Evolutionary conservation across 2,329 filamentous ascomycete genomes (phyloP), one percentile per base, ranked within the genome.

Genomic region (Tolypocladium endophyticum): DNA sequence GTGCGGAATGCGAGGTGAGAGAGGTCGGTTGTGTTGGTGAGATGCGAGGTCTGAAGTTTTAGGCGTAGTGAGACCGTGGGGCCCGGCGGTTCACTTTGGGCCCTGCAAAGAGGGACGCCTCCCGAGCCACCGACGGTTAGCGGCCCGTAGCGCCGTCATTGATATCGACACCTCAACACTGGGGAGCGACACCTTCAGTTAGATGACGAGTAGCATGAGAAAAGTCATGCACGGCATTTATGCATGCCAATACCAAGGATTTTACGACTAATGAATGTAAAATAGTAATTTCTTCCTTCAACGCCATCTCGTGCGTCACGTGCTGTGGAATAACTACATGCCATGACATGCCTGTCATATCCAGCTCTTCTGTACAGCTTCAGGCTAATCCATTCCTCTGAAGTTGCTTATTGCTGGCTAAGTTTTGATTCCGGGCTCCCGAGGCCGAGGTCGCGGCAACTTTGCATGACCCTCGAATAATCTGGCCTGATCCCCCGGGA

Each of bases 221-320:
- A 30, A n/a, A 12, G 20, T 54, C 50, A 23, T 36, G 30, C 4
- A 6, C 50, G 14, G 9, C 12, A 14, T 35, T 33, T 6, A 33
- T 54, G 50, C 50, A 36, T 54, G 50, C 50, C 23, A 36, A 36
- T 23, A 20, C 28, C 50, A 47, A 18, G 18, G 36, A 25, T 23
- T 39, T 20, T 2, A 39, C n/a, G 35, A 39, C 54, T 28, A 43
- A 56, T n/a, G 38, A 45, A 4, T n/a, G 55, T 33, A 43, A 45
- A 23, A 39, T 39, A 45, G 25, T 45, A 33, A 28, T 56, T 56
- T 43, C 55, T 30, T 35, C 55, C 43, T 28, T 35, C 43, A 52
- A 54, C 45, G 60, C 58, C 56, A 36, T 54, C 57, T 58, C 58
- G 33, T 23, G 50, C 60, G 38, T 60, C 60, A 56, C 58, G 25